Evolutionary conservation across 352 stramenopile species (phyloP), one percentile per base, ranked within the genome.

Genomic region (Phytopythium ostracodes): DNA sequence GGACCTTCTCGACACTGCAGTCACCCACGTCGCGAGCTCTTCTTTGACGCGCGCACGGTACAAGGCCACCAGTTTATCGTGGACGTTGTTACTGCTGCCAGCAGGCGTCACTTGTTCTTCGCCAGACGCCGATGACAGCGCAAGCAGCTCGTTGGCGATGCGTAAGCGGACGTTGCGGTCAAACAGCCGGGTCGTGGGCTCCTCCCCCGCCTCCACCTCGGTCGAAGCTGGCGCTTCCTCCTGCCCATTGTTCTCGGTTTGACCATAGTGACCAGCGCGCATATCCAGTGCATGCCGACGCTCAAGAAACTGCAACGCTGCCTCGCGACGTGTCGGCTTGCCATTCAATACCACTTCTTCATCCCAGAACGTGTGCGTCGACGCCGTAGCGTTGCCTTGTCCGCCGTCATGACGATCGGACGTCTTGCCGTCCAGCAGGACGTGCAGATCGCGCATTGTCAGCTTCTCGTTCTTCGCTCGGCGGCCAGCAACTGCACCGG

Each of bases 381-480:
- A 27, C 22, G 17, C 36, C 3, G 38, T 27, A 7, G 14, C 27
- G 12, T 57, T 22, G 17, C 36, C 31, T 25, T 44, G 40, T 53
- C 29, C 33, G 14, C 33, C 33, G 33, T 4, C 7, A 38, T 38
- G 18, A 29, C n/a, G 20, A 14, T 44, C 8, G 27, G 43, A 52
- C 33, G 53, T 58, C 33, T 63, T 65, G 10, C 69, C 69, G 27
- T 75, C 56, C 0, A 90, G 62, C 31, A 90, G 53, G 36, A 73
- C 60, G 12, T 81, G 65, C 22, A 90, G 55, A 14, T 87, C 73
- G 8, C 66, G 64, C n/a, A 90, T 65, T 20, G 78, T 87, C 18
- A 90, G 61, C 29, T 67, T 71, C 60, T 90, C 81, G 12, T 15
- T n/a, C 51, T 84, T 75, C 33, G 83, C 78, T 36, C 86, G 81